A percentile compares a stretch with the other conserved stretches of the same genome.
Conservation (phyloP, 2,329 filamentous ascomycete species). For the Trichoderma arundinaceum region DNA sequence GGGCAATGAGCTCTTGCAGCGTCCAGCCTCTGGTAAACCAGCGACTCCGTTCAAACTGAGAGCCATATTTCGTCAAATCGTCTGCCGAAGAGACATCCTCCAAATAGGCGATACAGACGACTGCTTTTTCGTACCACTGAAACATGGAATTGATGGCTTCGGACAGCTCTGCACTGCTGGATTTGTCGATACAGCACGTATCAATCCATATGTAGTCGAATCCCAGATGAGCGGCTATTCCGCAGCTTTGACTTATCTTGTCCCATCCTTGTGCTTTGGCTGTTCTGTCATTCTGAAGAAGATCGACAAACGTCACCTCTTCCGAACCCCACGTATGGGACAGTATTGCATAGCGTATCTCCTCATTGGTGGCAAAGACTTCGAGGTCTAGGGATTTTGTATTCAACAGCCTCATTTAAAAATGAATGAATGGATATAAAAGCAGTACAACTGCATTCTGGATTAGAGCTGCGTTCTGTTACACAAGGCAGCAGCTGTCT, state of each 20-base stretch:
- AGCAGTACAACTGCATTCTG: neutral
- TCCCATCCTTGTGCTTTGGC: slow-evolving; percentile 20
- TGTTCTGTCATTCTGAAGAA: neutral
- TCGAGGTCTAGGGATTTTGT: slow-evolving; percentile 36
- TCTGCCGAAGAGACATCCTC: slow-evolving; percentile 33
- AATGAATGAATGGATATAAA: neutral
- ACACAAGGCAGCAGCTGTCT: neutral
- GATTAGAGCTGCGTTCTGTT: no score
- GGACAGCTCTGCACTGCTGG: slow-evolving; percentile 42
- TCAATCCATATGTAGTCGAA: slow-evolving; percentile 42
- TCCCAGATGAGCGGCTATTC: slow-evolving; percentile 32
- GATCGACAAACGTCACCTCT: slow-evolving; percentile 37
- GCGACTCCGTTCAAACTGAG: slow-evolving; percentile 32
- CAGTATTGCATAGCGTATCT: slow-evolving; percentile 38
- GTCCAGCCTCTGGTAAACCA: slow-evolving; percentile 43
- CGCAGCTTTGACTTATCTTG: slow-evolving; percentile 37
- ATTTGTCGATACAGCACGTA: slow-evolving; percentile 44
- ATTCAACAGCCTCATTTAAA: slow-evolving; percentile 39
- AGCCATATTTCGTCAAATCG: slow-evolving; percentile 18
- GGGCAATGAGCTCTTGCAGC: slow-evolving; percentile 42
- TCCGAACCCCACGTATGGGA: slow-evolving; percentile 40
- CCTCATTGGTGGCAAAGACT: slow-evolving; percentile 34
- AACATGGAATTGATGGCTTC: slow-evolving; percentile 45
- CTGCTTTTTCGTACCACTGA: slow-evolving; percentile 41
- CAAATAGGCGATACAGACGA: slow-evolving; percentile 39